phyloP scores from a whole-genome alignment of 2,329 filamentous ascomycete genomes.

The Knufia fluminis region DNA sequence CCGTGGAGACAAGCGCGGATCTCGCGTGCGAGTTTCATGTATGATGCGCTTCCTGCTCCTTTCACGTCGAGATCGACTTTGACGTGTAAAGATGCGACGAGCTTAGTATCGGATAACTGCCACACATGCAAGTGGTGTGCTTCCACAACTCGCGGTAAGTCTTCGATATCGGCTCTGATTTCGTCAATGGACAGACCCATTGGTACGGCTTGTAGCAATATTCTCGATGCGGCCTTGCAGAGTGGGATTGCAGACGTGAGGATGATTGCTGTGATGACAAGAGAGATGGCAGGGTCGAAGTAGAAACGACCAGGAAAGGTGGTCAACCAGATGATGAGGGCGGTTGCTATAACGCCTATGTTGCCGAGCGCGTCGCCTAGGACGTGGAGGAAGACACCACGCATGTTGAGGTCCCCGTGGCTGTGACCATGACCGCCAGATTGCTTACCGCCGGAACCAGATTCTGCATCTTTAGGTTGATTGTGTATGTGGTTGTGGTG shows the following conservation, averaged over 20 bases:
- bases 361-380: conserved; percentile 41
- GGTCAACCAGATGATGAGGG: conserved; percentile 85
- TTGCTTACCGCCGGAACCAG: conserved; percentile 33
- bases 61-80: conserved; percentile 86
- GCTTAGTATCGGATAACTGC: conserved; percentile 91
- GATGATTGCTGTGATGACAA: conserved; percentile 79
- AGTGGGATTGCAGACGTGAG: conserved; percentile 44
- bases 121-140: conserved; percentile 97
- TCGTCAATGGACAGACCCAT: conserved; percentile 80
- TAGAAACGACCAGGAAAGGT: conserved; percentile 74
- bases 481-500: conserved; percentile 74
- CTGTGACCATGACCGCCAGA: conserved; percentile 64
- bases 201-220: conserved; percentile 88
- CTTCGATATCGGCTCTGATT: conserved; percentile 82
- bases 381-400: conserved; percentile 59
- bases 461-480: conserved; percentile 54
- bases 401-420: conserved; percentile 90
- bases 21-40: conserved; percentile 80
- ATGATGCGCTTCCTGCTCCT: conserved; percentile 64
- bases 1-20: conserved; percentile 84
- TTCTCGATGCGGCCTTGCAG: conserved; percentile 53
- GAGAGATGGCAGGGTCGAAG: conserved; percentile 81
- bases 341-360: conserved; percentile 48
- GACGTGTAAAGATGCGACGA: conserved; percentile 87
- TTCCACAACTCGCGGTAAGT: conserved; percentile 73